Base-by-base conservation (phyloP, 2,329 filamentous ascomycete species). In the Phialophora verrucosa region DNA sequence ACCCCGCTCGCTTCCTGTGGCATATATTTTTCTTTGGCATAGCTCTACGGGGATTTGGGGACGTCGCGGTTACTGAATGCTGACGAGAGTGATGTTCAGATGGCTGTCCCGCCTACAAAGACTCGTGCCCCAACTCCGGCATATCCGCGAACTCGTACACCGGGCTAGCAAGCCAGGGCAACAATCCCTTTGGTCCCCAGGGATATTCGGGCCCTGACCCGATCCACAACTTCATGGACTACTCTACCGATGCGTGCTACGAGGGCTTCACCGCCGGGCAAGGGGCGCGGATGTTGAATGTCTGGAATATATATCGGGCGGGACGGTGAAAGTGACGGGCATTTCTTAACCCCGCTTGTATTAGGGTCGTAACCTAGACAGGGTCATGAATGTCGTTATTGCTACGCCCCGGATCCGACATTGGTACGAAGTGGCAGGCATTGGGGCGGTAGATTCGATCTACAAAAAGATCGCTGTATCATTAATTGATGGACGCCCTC, bases 181-280 rank as follows among this genome's bases (percentile, higher is more conserved):
- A 59, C 31, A 68, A 70, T 20, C 69, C 69, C 1, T 71, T 67
- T 50, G 66, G 65, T 2, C 59, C 65, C 1, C 69, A 71, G 49
- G 69, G 75, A 27, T 75, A 75, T 27, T 74, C 77, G 11, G 83
- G 82, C 0, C 61, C 78, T 12, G 85, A 87, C 74, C 77, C 83
- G 3, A 83, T 87, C 62, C 82, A 85, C 66, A 86, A 87, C 72
- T 87, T 83, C 71, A 87, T 88, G 85, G 85, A 88, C 74, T 87
- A 87, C 73, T 82, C 80, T 4, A 81, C 78, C 7, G 85, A 87
- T 77, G 80, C 78, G 23, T 87, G 85, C 68, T 87, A 87, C 74
- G 78, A 79, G 69, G 77, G 74, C 1, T 87, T 87, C 68, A 85
- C 84, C 6, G 72, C 76, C 1, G 76, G 78, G 47, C 85, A 87